Conservation (phyloP, 768 basidiomycete genomes). For the Russula virescens region DNA sequence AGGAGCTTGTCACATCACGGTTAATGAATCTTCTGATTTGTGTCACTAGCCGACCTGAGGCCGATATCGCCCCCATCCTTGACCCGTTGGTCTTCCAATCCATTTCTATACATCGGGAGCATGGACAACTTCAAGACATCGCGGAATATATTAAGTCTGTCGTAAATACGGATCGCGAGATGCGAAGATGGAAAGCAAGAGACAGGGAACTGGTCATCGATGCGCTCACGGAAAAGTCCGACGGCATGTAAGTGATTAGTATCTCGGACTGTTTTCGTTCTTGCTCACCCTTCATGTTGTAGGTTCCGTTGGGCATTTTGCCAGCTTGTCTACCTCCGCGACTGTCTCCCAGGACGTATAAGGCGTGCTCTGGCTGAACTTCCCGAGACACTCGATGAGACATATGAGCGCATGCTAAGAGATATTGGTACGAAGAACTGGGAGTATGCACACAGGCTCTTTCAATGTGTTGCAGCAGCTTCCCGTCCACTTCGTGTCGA, state of each 20-base stretch:
- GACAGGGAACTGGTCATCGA: neutral
- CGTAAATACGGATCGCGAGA: neutral
- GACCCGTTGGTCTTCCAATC: neutral
- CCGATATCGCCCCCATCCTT: neutral
- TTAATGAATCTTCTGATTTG: neutral
- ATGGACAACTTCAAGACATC: neutral
- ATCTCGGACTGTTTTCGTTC: too few relatives aligned
- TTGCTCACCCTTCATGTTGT: too few relatives aligned
- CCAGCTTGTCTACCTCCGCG: neutral
- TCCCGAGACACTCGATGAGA: neutral
- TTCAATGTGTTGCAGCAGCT: neutral
- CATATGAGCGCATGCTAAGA: neutral
- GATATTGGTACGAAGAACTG: neutral
- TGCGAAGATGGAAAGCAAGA: neutral
- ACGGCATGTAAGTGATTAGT: neutral
- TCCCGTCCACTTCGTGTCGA: neutral
- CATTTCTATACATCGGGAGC: neutral
- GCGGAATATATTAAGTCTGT: neutral
- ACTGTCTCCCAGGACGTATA: neutral
- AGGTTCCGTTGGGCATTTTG: neutral
- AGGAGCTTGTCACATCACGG: neutral
- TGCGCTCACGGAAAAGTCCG: neutral
- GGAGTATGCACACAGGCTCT: neutral
- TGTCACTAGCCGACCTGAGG: neutral
- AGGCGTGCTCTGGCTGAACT: neutral